Evolutionary conservation across 2,329 filamentous ascomycete species (phyloP), one percentile per base, ranked within the genome.

Genomic region (Aspergillus sp.): DNA sequence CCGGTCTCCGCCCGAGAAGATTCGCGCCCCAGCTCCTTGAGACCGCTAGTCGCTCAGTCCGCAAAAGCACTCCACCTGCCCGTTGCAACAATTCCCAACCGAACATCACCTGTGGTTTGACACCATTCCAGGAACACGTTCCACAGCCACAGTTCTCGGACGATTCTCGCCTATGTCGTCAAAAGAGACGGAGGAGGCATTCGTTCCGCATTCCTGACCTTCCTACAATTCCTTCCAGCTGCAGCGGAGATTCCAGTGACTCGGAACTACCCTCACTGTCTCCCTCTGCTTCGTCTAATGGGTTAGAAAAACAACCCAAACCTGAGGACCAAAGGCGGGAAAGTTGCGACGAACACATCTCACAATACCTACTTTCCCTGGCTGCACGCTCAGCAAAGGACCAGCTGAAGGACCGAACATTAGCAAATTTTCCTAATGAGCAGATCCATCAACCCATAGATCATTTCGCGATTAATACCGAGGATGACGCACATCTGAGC

Each of bases 381-480:
- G 87, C 89, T 39, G 86, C 86, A 43, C 84, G 82, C 59, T 84
- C 88, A 59, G 86, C 86, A 6, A 83, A 93, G 63, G 81, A 83
- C 59, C 85, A 91, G 63, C 73, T 96, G 52, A 81, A 85, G 52
- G 87, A 94, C 57, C 70, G 71, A 53, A 65, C 71, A 10, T 59
- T 75, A 46, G 72, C 72, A 33, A 72, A 72, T 4, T 75, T 73
- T 51, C 72, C 73, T 8, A 73, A 74, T 48, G 72, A 75, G 52
- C 65, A 72, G 51, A 60, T 65, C 12, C 65, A 74, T 46, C 68
- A 74, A 43, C 63, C 64, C 4, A 69, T 74, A 3, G 66, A 71
- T 45, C 72, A 75, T 54, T 75, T 73, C 52, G 71, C 69, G 26
- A 66, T 73, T 34, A 67, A 70, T 40, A 53, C 42, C 35, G 60